Percentiles rank a stretch among this genome's conserved stretches.
These are phyloP conservation scores for Phytophthora sojae DNA, from an alignment of 352 stramenopile genomes.

Conservation along the genomic window DNA sequence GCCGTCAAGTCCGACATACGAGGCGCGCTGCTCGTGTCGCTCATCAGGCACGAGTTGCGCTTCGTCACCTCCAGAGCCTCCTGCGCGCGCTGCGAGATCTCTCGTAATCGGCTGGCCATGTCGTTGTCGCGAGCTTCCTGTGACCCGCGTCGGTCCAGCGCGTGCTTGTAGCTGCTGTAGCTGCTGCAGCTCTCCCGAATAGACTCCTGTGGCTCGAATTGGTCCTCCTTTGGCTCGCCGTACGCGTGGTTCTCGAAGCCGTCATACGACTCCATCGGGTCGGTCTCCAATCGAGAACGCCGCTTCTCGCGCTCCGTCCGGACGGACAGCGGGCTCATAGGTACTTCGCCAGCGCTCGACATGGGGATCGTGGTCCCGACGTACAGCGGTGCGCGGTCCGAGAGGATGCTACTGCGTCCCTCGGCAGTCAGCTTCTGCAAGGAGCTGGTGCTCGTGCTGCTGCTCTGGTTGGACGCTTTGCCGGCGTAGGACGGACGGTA, in stretches of 20 bases:
- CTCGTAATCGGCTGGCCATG: slow-evolving; percentile 60
- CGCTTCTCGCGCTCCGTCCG: slow-evolving; percentile 47
- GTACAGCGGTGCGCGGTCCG: slow-evolving; percentile 31
- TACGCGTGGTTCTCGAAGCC: slow-evolving; percentile 59
- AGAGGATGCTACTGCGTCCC: slow-evolving; percentile 18
- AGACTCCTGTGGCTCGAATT: slow-evolving; percentile 34
- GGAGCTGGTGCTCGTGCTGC: slow-evolving; percentile 46
- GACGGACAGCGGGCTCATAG: slow-evolving; percentile 66
- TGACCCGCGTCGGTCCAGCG: slow-evolving; percentile 43
- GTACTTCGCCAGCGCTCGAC: slow-evolving; percentile 56
- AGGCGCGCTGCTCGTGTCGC: slow-evolving; percentile 72
- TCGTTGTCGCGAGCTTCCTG: slow-evolving; percentile 58
- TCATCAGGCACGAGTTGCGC: slow-evolving; percentile 83
- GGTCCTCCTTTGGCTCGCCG: slow-evolving; percentile 50
- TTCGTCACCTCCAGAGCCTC: slow-evolving; percentile 71
- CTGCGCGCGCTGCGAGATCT: slow-evolving; percentile 72
- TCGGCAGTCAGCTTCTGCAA: slow-evolving; percentile 31
- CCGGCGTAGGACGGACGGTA: slow-evolving; percentile 34
- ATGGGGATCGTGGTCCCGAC: slow-evolving; percentile 43
- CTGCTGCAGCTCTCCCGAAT: slow-evolving; percentile 33
- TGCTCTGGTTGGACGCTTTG: slow-evolving; percentile 61
- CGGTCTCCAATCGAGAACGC: slow-evolving; percentile 62
- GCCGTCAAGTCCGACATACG: slow-evolving; percentile 66
- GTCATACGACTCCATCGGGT: slow-evolving; percentile 75
- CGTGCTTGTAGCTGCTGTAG: slow-evolving; percentile 36